phyloP scores from a whole-genome alignment of 345 rosid genomes.

The Anacardium occidentale region DNA sequence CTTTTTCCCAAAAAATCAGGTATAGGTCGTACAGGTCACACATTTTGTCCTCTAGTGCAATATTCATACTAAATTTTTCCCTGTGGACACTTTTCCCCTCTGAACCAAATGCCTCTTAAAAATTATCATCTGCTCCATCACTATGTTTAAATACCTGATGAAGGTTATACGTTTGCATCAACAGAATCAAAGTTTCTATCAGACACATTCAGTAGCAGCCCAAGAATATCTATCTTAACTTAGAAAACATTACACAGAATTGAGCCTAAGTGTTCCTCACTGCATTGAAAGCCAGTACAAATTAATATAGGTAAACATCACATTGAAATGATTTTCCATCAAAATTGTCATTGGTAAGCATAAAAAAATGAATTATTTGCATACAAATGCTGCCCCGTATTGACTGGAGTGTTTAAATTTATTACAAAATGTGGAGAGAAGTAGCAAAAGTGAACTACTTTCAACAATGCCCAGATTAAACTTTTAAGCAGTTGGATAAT shows the following conservation, averaged over 20 bases:
- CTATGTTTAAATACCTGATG: slow-evolving; percentile 25
- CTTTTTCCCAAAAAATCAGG: too few relatives aligned
- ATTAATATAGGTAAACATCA: not conserved
- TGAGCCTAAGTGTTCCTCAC: not conserved
- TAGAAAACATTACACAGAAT: not conserved
- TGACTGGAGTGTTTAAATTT: not conserved
- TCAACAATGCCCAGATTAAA: not conserved
- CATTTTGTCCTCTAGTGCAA: slow-evolving; percentile 37
- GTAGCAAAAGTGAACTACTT: not conserved
- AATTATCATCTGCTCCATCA: slow-evolving; percentile 22
- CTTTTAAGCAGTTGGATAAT: not conserved
- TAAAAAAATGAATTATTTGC: not conserved
- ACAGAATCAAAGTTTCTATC: not conserved
- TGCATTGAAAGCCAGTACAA: not conserved
- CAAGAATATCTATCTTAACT: slow-evolving; percentile 1
- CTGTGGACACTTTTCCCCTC: slow-evolving; percentile 19
- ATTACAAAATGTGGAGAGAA: not conserved
- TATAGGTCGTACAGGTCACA: slow-evolving; percentile 43
- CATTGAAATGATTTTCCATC: not conserved
- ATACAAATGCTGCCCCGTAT: not conserved
- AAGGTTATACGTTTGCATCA: slow-evolving; percentile 5
- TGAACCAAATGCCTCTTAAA: slow-evolving; percentile 20
- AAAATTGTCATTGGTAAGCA: not conserved
- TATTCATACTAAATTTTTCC: slow-evolving; percentile 24
- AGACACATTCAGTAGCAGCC: not conserved